Conservation (phyloP, 257 asterid species). For the Nicotiana obtusifolia region DNA sequence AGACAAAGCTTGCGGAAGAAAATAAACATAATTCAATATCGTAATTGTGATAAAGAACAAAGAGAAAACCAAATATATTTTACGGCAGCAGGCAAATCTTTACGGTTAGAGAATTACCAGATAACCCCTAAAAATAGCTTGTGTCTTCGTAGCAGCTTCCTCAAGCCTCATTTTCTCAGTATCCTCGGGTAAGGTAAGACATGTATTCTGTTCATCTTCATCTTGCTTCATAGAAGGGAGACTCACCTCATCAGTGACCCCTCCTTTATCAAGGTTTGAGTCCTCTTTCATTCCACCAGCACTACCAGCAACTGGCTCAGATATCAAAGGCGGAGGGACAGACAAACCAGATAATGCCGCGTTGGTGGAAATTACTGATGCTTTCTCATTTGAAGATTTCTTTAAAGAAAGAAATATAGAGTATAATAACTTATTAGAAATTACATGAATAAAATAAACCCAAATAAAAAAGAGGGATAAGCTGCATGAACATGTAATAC, state of each 20-base stretch:
- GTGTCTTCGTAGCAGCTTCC: conserved; percentile 48
- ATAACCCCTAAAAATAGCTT: conserved; percentile 46
- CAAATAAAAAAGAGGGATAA: not conserved
- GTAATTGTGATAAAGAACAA: not conserved
- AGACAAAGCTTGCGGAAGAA: not conserved
- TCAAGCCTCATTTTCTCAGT: conserved; percentile 33
- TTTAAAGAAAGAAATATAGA: conserved; percentile 12
- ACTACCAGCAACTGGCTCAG: conserved; percentile 23
- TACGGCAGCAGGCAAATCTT: not conserved
- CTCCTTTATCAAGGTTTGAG: conserved; percentile 20
- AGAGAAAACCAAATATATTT: not conserved
- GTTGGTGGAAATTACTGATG: conserved; percentile 26
- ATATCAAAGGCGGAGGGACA: conserved; percentile 24
- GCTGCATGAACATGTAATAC: not conserved
- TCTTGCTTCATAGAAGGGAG: conserved; percentile 25
- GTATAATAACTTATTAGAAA: not conserved
- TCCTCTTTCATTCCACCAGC: conserved; percentile 15
- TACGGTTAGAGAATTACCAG: conserved; percentile 29
- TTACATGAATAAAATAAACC: not conserved
- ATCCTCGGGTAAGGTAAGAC: conserved; percentile 20
- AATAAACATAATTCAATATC: not conserved
- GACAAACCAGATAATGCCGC: conserved; percentile 28
- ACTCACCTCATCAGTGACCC: conserved; percentile 16
- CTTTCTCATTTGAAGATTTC: conserved; percentile 45
- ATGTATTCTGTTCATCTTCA: conserved; percentile 12